Conservation (phyloP, 345 rosid species). For the Aquilaria yunnanensis region DNA sequence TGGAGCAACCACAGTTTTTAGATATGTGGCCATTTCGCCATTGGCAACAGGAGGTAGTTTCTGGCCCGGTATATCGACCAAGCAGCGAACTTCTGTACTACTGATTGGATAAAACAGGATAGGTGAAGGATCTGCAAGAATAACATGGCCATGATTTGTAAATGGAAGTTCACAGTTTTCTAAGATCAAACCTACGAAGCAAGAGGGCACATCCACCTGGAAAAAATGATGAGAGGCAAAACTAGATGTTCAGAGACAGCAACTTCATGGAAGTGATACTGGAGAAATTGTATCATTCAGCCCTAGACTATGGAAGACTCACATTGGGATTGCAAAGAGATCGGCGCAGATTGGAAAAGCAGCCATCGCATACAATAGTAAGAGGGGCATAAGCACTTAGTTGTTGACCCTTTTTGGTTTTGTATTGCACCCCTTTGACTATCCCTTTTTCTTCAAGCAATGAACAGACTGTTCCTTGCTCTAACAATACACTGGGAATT, state of each 20-base stretch:
- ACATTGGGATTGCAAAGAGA: constrained; percentile 60
- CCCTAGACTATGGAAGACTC: not conserved
- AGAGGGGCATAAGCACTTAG: constrained; percentile 39
- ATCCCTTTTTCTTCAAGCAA: constrained; percentile 44
- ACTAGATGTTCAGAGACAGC: not conserved
- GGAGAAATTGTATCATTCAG: not conserved
- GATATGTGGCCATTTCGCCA: constrained; percentile 40
- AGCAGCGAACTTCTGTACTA: constrained; percentile 42
- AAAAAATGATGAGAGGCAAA: not conserved
- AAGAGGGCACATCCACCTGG: constrained; percentile 49
- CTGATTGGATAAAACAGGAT: constrained; percentile 50
- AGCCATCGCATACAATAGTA: constrained; percentile 55
- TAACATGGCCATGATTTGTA: constrained; percentile 44
- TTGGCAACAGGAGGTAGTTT: constrained; percentile 40
- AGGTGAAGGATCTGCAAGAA: constrained; percentile 50
- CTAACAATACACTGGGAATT: constrained; percentile 32
- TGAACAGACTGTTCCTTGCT: constrained; percentile 48
- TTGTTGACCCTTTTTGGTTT: constrained; percentile 45
- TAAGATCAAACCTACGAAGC: constrained; percentile 40
- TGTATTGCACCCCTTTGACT: constrained; percentile 44
- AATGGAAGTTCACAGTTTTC: constrained; percentile 47
- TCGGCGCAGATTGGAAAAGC: constrained; percentile 51
- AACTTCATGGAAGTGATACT: constrained; percentile 2
- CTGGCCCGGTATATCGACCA: constrained; percentile 43
- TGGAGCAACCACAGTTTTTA: constrained; percentile 31